Conservation (phyloP, 2,329 filamentous ascomycete genomes). For the Mariannaea elegans region DNA sequence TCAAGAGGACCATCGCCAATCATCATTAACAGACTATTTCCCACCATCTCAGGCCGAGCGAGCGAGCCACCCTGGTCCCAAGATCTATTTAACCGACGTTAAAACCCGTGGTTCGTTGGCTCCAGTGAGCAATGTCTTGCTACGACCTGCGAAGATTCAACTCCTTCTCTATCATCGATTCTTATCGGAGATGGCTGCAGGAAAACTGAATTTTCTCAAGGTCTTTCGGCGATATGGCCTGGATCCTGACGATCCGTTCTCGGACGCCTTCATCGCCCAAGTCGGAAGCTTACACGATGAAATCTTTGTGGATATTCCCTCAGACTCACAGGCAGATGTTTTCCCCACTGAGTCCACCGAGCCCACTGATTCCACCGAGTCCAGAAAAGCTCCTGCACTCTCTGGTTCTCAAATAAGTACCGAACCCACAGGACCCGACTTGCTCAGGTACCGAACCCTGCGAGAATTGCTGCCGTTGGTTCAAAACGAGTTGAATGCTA, state of each 20-base stretch:
- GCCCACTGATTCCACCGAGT: too few species aligned
- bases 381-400: slow-evolving; percentile 15
- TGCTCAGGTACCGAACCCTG: slow-evolving; percentile 59
- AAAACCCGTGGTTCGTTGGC: slow-evolving; percentile 80
- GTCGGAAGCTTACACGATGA: slow-evolving; percentile 75
- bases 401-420: slow-evolving; percentile 30
- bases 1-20: slow-evolving; percentile 43
- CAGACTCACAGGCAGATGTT: slow-evolving; percentile 44
- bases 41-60: slow-evolving; percentile 28
- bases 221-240: slow-evolving; percentile 79
- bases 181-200: slow-evolving; percentile 77
- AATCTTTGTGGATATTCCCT: slow-evolving; percentile 61
- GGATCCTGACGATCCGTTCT: slow-evolving; percentile 72
- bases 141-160: slow-evolving; percentile 84
- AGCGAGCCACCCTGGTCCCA: slow-evolving; percentile 26
- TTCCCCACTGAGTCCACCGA: slow-evolving; percentile 16
- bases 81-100: slow-evolving; percentile 83
- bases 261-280: slow-evolving; percentile 80
- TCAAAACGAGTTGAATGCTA: slow-evolving; percentile 55
- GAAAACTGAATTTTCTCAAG: slow-evolving; percentile 72
- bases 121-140: slow-evolving; percentile 71
- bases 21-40: slow-evolving; percentile 54
- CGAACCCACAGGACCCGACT: slow-evolving; percentile 41
- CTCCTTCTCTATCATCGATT: slow-evolving; percentile 90
- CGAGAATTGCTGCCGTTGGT: slow-evolving; percentile 58